A percentile compares a stretch with the other conserved stretches of the same genome.
These are phyloP conservation scores for Lindgomyces ingoldianus DNA, from an alignment of 495 filamentous ascomycete species.

Conservation along the genomic window DNA sequence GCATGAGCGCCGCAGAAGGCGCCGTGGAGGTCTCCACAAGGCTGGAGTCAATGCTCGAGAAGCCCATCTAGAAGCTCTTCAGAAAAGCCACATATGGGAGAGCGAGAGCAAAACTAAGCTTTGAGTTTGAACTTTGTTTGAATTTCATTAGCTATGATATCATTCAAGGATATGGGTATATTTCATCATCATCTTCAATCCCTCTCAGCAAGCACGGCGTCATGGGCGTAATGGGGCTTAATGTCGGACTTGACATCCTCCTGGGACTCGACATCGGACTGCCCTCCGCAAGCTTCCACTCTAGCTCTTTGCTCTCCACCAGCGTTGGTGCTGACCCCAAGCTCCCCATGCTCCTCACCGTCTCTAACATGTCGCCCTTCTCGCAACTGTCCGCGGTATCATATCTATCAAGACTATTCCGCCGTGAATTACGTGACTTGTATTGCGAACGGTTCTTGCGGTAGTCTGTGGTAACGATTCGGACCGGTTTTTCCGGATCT, in stretches of 20 bases:
- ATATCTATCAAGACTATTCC: constrained; percentile 23
- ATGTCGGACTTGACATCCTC: constrained; percentile 27
- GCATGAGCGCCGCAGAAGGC: background rate
- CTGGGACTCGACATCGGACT: constrained; percentile 26
- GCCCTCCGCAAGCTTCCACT: constrained; percentile 20
- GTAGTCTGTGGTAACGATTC: constrained; percentile 20
- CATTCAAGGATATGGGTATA: constrained; percentile 30
- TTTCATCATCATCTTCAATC: constrained; percentile 29
- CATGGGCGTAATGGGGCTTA: constrained; percentile 33
- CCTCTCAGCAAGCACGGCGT: constrained; percentile 27
- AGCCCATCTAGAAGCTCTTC: background rate
- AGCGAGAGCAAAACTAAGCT: too few relatives aligned
- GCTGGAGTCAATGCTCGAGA: background rate
- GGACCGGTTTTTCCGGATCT: constrained; percentile 17
- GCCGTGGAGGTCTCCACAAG: background rate
- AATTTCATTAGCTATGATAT: constrained; percentile 23
- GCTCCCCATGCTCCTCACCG: constrained; percentile 33
- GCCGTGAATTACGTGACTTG: constrained; percentile 19
- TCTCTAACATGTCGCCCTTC: constrained; percentile 32
- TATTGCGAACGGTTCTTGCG: constrained; percentile 13
- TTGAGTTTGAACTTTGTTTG: constrained; percentile 10
- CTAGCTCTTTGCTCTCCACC: constrained; percentile 26
- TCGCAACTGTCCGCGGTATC: constrained; percentile 23
- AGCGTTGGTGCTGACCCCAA: constrained; percentile 30
- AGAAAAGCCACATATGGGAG: background rate